These are phyloP conservation scores for Cystofilobasidium bisporidii DNA, from an alignment of 768 basidiomycete species.

Conservation along the genomic window DNA sequence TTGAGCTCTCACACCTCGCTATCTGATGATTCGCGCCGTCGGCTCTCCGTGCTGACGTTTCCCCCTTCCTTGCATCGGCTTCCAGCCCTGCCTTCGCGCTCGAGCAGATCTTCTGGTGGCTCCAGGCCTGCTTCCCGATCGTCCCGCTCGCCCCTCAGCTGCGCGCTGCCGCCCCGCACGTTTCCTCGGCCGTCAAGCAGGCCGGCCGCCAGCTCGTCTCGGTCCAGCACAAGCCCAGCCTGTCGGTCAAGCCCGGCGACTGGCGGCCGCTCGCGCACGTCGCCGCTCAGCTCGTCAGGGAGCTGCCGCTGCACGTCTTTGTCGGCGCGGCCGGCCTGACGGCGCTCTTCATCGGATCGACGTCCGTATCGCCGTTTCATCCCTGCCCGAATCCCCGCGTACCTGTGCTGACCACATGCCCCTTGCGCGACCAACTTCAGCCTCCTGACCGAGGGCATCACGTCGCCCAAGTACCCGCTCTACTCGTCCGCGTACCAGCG, in stretches of 20 bases:
- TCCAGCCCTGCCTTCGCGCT: slow-evolving; percentile 23
- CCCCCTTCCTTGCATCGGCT: neutral
- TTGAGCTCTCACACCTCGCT: no score
- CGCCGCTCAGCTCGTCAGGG: neutral
- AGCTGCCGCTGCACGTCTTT: neutral
- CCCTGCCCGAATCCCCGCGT: no score
- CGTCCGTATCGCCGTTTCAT: no score
- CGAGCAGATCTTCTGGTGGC: slow-evolving; percentile 27
- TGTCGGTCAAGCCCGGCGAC: neutral
- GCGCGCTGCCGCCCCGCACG: neutral
- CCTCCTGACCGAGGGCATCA: slow-evolving; percentile 25
- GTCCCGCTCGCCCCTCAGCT: slow-evolving; percentile 6
- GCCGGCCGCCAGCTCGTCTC: neutral
- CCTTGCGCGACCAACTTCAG: neutral
- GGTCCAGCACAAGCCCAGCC: neutral
- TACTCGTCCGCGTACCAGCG: slow-evolving; percentile 20
- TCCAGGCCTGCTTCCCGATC: slow-evolving; percentile 23
- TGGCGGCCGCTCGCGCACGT: neutral
- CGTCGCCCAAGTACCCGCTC: slow-evolving; percentile 25
- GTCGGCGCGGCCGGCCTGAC: slow-evolving; percentile 12
- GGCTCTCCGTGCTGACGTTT: neutral
- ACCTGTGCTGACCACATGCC: neutral
- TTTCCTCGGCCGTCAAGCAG: neutral
- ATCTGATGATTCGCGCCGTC: no score
- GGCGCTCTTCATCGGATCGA: slow-evolving; percentile 23